A percentile compares a stretch with the other conserved stretches of the same genome.
phyloP scores from a whole-genome alignment of 169 alveolate species.

The Cyclospora cayetanensis region DNA sequence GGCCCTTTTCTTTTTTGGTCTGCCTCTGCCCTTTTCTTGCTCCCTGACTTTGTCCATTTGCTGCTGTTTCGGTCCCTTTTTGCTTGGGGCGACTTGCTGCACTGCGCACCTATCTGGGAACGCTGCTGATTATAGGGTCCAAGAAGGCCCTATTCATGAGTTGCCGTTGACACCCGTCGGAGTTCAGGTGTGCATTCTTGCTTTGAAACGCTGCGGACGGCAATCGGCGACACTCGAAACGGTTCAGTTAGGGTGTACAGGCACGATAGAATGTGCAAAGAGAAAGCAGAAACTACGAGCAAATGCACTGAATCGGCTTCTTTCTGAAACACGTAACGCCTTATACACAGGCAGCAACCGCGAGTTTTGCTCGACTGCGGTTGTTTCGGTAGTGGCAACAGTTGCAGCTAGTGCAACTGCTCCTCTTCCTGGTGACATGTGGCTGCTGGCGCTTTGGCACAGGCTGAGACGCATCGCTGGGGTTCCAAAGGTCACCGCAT shows the following conservation, averaged over 20 bases:
- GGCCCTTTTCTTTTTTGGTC: too few species aligned
- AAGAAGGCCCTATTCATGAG: neutral
- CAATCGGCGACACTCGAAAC: too few species aligned
- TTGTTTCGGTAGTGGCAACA: too few species aligned
- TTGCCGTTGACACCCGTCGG: neutral
- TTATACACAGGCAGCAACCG: neutral
- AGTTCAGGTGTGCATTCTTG: neutral
- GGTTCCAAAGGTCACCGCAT: constrained; percentile 1
- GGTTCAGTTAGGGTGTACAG: neutral
- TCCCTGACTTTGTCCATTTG: too few species aligned
- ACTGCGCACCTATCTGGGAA: neutral
- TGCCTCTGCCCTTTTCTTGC: too few species aligned
- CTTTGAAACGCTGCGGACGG: neutral
- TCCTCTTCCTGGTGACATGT: too few species aligned
- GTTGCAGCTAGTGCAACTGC: constrained; percentile 3
- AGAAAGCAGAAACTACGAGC: neutral
- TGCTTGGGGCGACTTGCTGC: neutral
- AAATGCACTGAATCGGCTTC: neutral
- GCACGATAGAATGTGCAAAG: neutral
- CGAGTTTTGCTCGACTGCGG: neutral
- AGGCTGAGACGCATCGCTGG: neutral
- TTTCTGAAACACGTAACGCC: neutral
- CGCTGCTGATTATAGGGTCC: neutral
- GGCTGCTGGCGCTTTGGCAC: constrained; percentile 5
- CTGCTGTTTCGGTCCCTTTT: neutral